Evolutionary conservation across 176 grass and related monocot genomes (phyloP), one percentile per base, ranked within the genome.

Genomic region (Poa pratensis): DNA sequence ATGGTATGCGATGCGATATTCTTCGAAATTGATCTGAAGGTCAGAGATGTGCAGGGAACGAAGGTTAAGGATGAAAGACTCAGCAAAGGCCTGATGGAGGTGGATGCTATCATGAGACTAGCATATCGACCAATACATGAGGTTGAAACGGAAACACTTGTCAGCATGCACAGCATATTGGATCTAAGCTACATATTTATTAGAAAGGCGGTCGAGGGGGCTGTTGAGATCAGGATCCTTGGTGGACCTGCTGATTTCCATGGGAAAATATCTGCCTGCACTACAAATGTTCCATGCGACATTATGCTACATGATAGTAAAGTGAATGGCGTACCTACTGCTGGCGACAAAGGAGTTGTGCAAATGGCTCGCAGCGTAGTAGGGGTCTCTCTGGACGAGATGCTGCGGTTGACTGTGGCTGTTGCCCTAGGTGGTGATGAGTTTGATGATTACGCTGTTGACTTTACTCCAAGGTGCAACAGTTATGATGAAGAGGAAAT

Each of bases 251-350:
- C 60, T 63, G 60, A 2, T 28, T 63, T 63, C 24, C 60, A 63
- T 63, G 60, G 24, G 60, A 63, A 63, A 63, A 63, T 63, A 11
- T 63, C 13, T 63, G 60, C 24, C 60, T 28, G 24, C 24, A 28
- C 60, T 28, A 15, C 24, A 28, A 63, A 28, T 10, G 24, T 63
- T 63, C 60, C 10, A 63, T 27, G 23, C 1, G 24, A 63, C 24
- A 63, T 63, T 63, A 28, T 63, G 60, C 60, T 63, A 63, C 60
- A 28, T 28, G 23, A 63, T 63, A 63, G 60, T 63, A 15, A 63
- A 63, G 24, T 63, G 60, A 63, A 28, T 15, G 60, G 24, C 12
- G 27, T 63, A 26, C 60, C n/a, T n/a, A n/a, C n/a, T n/a, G n/a
- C n/a, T n/a, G n/a, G n/a, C n/a, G n/a, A n/a, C n/a, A n/a, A n/a